A percentile compares a stretch with the other conserved stretches of the same genome.
Conservation (phyloP, 495 filamentous ascomycete species). For the Penicillium antarcticum region DNA sequence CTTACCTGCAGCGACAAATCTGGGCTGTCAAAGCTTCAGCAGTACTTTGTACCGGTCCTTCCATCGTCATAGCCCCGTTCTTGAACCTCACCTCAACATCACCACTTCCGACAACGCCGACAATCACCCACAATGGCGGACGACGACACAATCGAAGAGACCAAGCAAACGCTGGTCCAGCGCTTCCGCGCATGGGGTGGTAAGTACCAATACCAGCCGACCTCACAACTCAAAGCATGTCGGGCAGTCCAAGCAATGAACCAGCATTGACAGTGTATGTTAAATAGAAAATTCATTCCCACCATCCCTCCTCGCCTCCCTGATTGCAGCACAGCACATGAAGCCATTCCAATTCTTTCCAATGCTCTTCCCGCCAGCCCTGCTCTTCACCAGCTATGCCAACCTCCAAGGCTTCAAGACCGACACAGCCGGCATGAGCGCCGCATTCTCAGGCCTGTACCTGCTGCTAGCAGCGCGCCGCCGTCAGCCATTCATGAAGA, state of each 20-base stretch:
- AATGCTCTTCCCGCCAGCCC: conserved; percentile 76
- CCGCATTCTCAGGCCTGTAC: conserved; percentile 85
- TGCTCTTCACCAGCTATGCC: conserved; percentile 84
- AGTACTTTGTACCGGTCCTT: background rate
- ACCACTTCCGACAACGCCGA: background rate
- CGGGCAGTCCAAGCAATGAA: background rate
- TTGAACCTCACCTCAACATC: conserved; percentile 1
- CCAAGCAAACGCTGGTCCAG: conserved; percentile 49
- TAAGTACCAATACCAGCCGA: conserved; percentile 37
- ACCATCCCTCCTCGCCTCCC: conserved; percentile 71
- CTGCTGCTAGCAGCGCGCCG: conserved; percentile 69
- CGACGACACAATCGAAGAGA: conserved; percentile 36
- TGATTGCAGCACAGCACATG: conserved; percentile 72
- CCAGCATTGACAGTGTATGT: conserved; percentile 1
- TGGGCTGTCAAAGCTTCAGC: background rate
- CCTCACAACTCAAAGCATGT: background rate
- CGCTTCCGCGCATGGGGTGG: conserved; percentile 67
- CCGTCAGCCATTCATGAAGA: conserved; percentile 54
- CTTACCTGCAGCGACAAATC: background rate
- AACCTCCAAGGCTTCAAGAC: conserved; percentile 74
- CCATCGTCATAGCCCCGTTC: background rate
- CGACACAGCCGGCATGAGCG: conserved; percentile 79
- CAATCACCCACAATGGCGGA: conserved; percentile 13
- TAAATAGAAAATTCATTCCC: conserved; percentile 72
- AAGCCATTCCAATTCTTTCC: conserved; percentile 73